phyloP scores from a whole-genome alignment of 345 rosid species.

The Brassica napus region DNA sequence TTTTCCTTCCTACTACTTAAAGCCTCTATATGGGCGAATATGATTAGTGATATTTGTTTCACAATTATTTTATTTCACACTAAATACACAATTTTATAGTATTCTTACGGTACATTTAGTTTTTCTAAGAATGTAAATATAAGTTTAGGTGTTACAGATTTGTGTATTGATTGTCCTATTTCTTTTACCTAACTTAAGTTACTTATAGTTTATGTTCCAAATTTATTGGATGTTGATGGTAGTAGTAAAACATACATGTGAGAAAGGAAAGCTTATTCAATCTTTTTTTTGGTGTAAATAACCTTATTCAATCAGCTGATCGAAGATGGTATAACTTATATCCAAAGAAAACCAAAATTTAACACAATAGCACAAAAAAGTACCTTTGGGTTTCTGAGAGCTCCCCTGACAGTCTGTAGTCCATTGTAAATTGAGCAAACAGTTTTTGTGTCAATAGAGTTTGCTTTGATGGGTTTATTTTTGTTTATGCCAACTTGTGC shows the following conservation, averaged over 20 bases:
- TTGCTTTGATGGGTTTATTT: not conserved
- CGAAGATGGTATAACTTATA: not conserved
- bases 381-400: conserved; percentile 30
- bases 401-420: conserved; percentile 18
- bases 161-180: too few relatives aligned
- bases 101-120: not conserved
- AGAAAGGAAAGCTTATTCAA: not conserved
- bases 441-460: not conserved
- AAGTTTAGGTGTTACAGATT: too few relatives aligned
- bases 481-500: not conserved
- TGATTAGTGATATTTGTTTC: not conserved
- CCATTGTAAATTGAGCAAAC: conserved; percentile 4
- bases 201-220: not conserved
- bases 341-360: not conserved
- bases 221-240: not conserved
- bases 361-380: not conserved
- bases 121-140: too few relatives aligned
- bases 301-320: not conserved
- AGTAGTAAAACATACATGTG: not conserved
- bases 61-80: not conserved
- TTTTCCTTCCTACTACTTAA: not conserved
- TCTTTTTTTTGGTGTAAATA: too few relatives aligned
- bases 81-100: not conserved
- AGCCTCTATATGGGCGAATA: not conserved
- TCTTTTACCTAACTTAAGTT: not conserved